These are phyloP conservation scores for Sclerospora graminicola DNA, from an alignment of 352 stramenopile species.

Conservation along the genomic window DNA sequence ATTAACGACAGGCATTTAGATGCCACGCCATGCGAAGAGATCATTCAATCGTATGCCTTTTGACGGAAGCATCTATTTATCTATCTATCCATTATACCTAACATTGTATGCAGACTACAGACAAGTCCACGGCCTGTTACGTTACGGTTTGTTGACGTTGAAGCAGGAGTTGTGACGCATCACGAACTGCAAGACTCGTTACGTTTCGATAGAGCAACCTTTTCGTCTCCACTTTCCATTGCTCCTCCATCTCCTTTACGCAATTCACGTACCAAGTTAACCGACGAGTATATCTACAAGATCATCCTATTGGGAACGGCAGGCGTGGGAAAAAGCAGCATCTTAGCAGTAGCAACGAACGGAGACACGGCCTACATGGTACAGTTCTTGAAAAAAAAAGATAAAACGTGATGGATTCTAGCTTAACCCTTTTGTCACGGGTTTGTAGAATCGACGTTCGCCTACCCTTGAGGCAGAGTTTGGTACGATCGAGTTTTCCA, in stretches of 20 bases:
- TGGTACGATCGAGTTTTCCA: too few relatives aligned
- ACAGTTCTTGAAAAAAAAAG: conserved; percentile 2
- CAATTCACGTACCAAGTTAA: too few relatives aligned
- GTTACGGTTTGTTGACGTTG: conserved; percentile 63
- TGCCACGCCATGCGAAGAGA: conserved; percentile 39
- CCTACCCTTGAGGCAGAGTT: too few relatives aligned
- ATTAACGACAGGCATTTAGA: conserved; percentile 67
- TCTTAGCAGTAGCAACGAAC: conserved; percentile 51
- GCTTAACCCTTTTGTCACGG: too few relatives aligned
- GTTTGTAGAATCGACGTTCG: too few relatives aligned
- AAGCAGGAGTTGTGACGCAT: too few relatives aligned
- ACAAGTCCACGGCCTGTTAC: conserved; percentile 41
- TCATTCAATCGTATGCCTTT: conserved; percentile 65
- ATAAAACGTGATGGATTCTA: too few relatives aligned
- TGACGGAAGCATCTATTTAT: too few relatives aligned
- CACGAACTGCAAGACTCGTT: conserved; percentile 64
- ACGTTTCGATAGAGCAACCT: conserved; percentile 22
- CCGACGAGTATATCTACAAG: too few relatives aligned
- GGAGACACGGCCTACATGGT: conserved; percentile 43
- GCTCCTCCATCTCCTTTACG: too few relatives aligned
- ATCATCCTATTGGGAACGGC: conserved; percentile 73
- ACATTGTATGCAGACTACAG: conserved; percentile 34
- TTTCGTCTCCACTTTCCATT: too few relatives aligned
- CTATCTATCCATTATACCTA: too few relatives aligned
- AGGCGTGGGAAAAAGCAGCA: conserved; percentile 70